Evolutionary conservation across 2,329 filamentous ascomycete genomes (phyloP), one percentile per base, ranked within the genome.

Genomic region (Talaromyces piceae): DNA sequence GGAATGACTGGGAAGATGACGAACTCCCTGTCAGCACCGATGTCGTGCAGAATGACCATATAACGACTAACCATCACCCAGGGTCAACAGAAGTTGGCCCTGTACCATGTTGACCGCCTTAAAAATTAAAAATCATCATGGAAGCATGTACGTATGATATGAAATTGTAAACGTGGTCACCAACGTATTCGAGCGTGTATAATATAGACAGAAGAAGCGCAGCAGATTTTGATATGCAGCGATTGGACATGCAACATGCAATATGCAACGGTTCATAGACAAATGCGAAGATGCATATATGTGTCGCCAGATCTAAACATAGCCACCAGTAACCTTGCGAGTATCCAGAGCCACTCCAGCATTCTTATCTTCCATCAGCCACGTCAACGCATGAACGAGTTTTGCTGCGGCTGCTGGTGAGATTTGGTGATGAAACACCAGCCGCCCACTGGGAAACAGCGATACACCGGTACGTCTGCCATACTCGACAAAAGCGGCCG

Each of bases 1-100:
- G 67, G 68, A 64, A 61, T 44, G 64, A 69, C 39, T 56, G 53
- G 20, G 62, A 66, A 49, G 60, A 61, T 13, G 54, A 53, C 27
- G 41, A 55, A 8, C 26, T 12, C 20, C 30, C 33, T 33, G 22
- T 13, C n/a, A 33, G 12, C 20, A 25, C 28, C 22, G 26, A 41
- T 27, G 31, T 47, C 47, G 27, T 3, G 23, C 27, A 46, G 43
- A 16, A 25, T n/a, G 28, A 18, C 8, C 22, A 28, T 11, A 18
- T 41, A 5, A 33, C 45, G 12, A 23, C 28, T 27, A 45, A 18
- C n/a, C 41, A 46, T 7, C 49, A 26, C 13, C 20, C 13, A 43
- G 39, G 23, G 20, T 16, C 22, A 25, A 25, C n/a, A 4, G 22
- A 43, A 6, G 39, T 41, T 25, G 9, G 18, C 20, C 3, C 9